Evolutionary conservation across 2,329 filamentous ascomycete genomes (phyloP).

Genomic region (Ophiostoma sp.): DNA sequence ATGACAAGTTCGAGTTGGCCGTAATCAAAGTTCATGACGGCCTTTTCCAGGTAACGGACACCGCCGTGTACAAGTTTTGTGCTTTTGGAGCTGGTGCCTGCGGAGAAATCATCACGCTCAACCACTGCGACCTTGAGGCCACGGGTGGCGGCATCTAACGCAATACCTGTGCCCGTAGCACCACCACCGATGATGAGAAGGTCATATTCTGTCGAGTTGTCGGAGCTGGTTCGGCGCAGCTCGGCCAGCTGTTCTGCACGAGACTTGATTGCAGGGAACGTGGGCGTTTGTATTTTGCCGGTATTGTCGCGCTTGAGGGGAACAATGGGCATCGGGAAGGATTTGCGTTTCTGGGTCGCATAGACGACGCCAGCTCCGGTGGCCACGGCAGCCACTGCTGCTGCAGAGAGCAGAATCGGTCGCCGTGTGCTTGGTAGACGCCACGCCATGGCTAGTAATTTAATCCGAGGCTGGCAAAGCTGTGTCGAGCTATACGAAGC

Average conservation of each 20-base stretch:
- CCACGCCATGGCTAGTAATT: constrained; percentile 18
- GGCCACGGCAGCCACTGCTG: constrained; percentile 21
- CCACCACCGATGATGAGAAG: constrained; percentile 73
- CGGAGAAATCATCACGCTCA: constrained; percentile 76
- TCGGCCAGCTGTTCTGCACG: constrained; percentile 23
- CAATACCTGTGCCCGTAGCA: constrained; percentile 74
- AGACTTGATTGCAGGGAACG: constrained; percentile 18
- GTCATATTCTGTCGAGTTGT: constrained; percentile 56
- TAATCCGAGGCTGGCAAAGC: not conserved
- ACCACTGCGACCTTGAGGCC: constrained; percentile 75
- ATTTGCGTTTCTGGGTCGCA: not conserved
- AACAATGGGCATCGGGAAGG: constrained; percentile 18
- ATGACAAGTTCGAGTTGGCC: constrained; percentile 75
- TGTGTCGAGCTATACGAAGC: not conserved
- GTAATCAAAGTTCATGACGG: constrained; percentile 79
- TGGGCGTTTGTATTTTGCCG: constrained; percentile 21
- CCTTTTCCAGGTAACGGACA: constrained; percentile 80
- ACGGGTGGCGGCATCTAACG: constrained; percentile 72
- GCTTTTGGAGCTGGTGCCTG: constrained; percentile 79
- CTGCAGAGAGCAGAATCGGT: constrained; percentile 20
- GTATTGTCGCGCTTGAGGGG: constrained; percentile 21
- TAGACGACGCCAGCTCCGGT: constrained; percentile 16
- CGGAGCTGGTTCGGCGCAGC: constrained; percentile 4
- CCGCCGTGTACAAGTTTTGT: constrained; percentile 83
- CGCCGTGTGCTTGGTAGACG: constrained; percentile 18